Conservation (phyloP, 1,284 basidiomycete species). For the Phylloporus sp. region DNA sequence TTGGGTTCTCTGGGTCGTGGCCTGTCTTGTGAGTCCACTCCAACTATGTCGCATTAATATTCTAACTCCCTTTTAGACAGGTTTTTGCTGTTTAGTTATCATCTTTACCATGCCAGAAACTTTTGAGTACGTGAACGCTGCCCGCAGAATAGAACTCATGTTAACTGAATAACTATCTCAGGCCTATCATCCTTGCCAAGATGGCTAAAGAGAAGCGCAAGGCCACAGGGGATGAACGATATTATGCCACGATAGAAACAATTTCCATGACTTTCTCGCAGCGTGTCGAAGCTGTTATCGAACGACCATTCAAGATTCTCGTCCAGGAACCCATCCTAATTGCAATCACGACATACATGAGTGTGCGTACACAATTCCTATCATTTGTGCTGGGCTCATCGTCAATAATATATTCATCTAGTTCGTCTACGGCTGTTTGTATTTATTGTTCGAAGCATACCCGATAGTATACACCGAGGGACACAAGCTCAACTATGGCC, state of each 20-base stretch:
- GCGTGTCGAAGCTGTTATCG: constrained; percentile 57
- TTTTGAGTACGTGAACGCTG: constrained; percentile 48
- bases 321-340: constrained; percentile 82
- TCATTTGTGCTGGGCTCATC: not conserved
- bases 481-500: constrained; percentile 59
- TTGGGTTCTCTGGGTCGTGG: constrained; percentile 80
- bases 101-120: constrained; percentile 82
- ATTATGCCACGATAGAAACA: constrained; percentile 61
- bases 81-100: constrained; percentile 56
- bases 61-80: constrained; percentile 42
- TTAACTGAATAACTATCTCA: constrained; percentile 26
- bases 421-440: constrained; percentile 71
- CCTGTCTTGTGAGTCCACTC: constrained; percentile 57
- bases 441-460: constrained; percentile 68
- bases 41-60: not conserved
- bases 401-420: constrained; percentile 38
- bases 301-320: constrained; percentile 74
- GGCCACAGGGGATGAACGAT: constrained; percentile 71
- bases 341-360: constrained; percentile 73
- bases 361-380: constrained; percentile 50
- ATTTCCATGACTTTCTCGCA: constrained; percentile 49
- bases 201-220: constrained; percentile 53
- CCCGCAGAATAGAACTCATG: not conserved
- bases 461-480: constrained; percentile 63
- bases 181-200: constrained; percentile 62